Evolutionary conservation across 257 asterid genomes (phyloP), one percentile per base, ranked within the genome.

Genomic region (Galeopsis tetrahit): DNA sequence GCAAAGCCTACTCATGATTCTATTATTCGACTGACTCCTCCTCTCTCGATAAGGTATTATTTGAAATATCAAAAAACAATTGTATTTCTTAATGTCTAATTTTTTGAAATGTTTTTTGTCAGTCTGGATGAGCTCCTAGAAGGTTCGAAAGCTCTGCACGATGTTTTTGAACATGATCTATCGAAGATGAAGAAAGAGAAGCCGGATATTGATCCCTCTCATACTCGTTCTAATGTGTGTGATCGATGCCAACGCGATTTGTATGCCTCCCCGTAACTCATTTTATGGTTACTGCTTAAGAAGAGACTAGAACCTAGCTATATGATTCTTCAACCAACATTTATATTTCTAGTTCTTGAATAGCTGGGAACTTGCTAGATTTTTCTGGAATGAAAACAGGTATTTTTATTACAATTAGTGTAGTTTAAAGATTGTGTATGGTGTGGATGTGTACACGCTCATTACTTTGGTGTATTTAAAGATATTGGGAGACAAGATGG

Each of bases 1-100:
- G 96, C 98, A 38, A 94, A 91, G 79, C 97, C 97, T 7, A 91
- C 98, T 13, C 99, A 94, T 35, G 91, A 90, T 75, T 79, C 97
- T 38, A 88, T 88, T 51, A 84, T 94, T 69, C 91, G 97, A 28
- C 74, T 91, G 73, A 91, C 98, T 5, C 98, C 98, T 70, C 98
- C 98, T 13, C 84, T 93, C 8, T 83, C 92, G 48, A 89, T 93
- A 73, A 89, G 96, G 98, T 93, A 86, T 21, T 21, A 17, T 55
- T 21, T 13, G 21, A 53, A 17, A 7, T 10, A 32, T 32, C 32
- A 32, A 6, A 21, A 58, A 33, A 58, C 5, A 0, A 58, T 10
- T 33, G 1, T 38, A 32, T 39, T n/a, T 28, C 48, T 14, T 57
- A 1, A 34, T 70, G 44, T 70, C 65, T 44, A 35, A 75, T 62